Percentiles rank a stretch among this genome's conserved stretches.
Conservation (phyloP, 441 rosid genomes). For the Adansonia rubrostipa region DNA sequence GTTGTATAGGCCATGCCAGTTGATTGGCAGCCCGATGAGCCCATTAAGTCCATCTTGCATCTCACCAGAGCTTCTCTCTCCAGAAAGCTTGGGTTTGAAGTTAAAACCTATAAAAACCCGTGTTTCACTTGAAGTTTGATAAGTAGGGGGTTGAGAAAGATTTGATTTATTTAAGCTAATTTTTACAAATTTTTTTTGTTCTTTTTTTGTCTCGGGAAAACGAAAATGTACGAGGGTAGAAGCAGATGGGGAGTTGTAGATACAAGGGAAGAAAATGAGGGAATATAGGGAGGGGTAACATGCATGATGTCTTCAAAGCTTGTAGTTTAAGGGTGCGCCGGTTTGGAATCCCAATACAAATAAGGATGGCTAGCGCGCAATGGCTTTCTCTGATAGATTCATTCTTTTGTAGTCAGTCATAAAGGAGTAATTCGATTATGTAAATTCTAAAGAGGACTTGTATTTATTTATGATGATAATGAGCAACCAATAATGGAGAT, state of each 20-base stretch:
- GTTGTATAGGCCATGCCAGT: conserved; percentile 54
- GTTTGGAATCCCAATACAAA: neutral
- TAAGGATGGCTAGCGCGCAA: neutral
- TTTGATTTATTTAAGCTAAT: neutral
- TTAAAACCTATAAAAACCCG: conserved; percentile 79
- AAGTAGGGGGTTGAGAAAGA: neutral
- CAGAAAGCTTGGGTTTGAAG: conserved; percentile 82
- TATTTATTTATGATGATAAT: conserved; percentile 37
- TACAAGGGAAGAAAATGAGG: conserved; percentile 29
- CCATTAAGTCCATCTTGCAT: conserved; percentile 76
- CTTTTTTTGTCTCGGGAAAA: conserved; percentile 17
- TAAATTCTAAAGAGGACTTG: conserved; percentile 31
- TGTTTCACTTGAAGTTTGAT: conserved; percentile 39
- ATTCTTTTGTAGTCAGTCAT: conserved; percentile 58
- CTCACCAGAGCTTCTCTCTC: conserved; percentile 78
- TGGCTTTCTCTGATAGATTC: conserved; percentile 21
- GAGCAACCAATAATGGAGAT: conserved; percentile 35
- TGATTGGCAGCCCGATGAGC: conserved; percentile 63
- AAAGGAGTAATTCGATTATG: conserved; percentile 26
- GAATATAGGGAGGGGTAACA: conserved; percentile 19
- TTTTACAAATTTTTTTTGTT: neutral
- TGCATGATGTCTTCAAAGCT: conserved; percentile 13
- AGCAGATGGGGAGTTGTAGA: conserved; percentile 40
- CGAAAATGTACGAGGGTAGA: conserved; percentile 29
- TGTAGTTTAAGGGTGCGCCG: conserved; percentile 1